phyloP scores from a whole-genome alignment of 345 rosid species.

The Citrus glauca region DNA sequence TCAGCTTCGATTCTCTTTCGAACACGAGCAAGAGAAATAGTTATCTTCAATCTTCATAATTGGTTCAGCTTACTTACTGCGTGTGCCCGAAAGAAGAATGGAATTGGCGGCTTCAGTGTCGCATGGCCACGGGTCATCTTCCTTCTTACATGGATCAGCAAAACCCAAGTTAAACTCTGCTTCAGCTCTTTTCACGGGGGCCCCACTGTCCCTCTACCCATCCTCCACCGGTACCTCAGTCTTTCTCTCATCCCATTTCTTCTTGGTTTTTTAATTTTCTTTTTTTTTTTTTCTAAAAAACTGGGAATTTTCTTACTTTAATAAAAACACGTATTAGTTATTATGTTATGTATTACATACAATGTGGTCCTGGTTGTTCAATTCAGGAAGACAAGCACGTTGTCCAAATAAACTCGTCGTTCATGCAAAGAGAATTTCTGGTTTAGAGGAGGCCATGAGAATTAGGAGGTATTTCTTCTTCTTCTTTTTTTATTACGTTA shows the following conservation, averaged over 20 bases:
- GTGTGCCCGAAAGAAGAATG: slow-evolving; percentile 23
- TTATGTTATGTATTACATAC: background rate
- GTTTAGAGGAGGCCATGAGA: slow-evolving; percentile 73
- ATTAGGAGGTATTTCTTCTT: slow-evolving; percentile 43
- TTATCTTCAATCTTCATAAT: background rate
- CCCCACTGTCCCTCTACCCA: slow-evolving; percentile 37
- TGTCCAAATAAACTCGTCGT: slow-evolving; percentile 29
- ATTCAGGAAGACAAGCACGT: slow-evolving; percentile 28
- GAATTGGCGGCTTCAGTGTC: slow-evolving; percentile 41
- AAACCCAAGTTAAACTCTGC: slow-evolving; percentile 4
- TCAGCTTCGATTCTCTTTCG: background rate
- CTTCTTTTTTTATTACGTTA: background rate
- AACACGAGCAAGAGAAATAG: background rate
- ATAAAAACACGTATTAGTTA: background rate
- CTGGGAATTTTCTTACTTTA: background rate
- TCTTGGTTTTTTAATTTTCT: background rate
- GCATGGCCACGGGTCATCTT: slow-evolving; percentile 14
- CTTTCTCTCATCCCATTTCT: too few species aligned
- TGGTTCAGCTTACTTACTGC: too few species aligned
- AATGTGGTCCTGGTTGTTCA: background rate
- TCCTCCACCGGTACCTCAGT: background rate
- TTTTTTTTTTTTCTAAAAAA: too few species aligned
- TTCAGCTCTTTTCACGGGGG: slow-evolving; percentile 31
- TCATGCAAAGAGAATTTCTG: slow-evolving; percentile 48
- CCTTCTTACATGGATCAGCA: slow-evolving; percentile 31